These are phyloP conservation scores for Penicillium verhagenii DNA, from an alignment of 495 filamentous ascomycete genomes.

Conservation along the genomic window DNA sequence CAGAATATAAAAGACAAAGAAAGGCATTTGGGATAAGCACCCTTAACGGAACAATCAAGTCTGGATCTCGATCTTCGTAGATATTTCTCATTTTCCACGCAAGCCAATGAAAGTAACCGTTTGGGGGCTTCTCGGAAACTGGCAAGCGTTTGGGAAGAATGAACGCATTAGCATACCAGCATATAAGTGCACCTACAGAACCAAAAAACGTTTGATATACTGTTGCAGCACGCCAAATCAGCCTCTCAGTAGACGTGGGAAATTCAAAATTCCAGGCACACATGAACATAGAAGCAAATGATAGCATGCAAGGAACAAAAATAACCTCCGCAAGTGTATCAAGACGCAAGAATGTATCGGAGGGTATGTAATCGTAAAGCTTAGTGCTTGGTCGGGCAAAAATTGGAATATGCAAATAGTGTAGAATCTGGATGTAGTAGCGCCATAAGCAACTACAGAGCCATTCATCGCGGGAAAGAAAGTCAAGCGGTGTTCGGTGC, in stretches of 20 bases:
- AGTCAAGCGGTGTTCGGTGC: conserved; percentile 24
- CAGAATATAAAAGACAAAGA: conserved; percentile 20
- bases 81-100: conserved; percentile 19
- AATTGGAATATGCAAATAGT: conserved; percentile 14
- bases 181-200: background rate
- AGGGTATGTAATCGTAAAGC: conserved; percentile 22
- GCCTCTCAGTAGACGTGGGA: conserved; percentile 17
- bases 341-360: conserved; percentile 7
- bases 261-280: conserved; percentile 31
- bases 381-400: conserved; percentile 8
- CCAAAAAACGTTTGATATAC: conserved; percentile 17
- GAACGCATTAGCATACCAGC: background rate
- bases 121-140: background rate
- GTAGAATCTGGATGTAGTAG: conserved; percentile 19
- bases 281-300: conserved; percentile 27
- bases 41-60: conserved; percentile 10
- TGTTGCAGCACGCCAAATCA: conserved; percentile 28
- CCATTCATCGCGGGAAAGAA: conserved; percentile 21
- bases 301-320: conserved; percentile 6
- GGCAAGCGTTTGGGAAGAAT: background rate
- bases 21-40: conserved; percentile 12
- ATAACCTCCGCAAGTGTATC: conserved; percentile 14
- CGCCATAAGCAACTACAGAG: conserved; percentile 17
- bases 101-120: background rate
- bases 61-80: conserved; percentile 15